Base-by-base conservation (phyloP, 1,284 basidiomycete genomes). In the Meripilus lineatus region DNA sequence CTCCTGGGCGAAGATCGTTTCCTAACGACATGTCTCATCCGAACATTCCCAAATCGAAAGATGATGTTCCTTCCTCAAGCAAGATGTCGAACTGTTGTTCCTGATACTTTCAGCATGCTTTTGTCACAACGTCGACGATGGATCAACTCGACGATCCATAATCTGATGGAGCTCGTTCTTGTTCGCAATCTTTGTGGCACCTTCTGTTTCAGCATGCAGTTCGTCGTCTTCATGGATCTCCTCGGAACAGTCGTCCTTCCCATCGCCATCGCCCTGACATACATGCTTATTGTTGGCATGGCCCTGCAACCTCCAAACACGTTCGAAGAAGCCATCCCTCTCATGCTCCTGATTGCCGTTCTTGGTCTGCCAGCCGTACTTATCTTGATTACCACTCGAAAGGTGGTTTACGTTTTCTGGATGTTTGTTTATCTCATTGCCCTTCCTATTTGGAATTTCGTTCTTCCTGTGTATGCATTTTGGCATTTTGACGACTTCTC, bases 401-500 rank as follows among this genome's bases (percentile, higher is more conserved):
- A 99, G 64, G 75, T 97, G 41, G 84, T 96, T 38, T 99, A 99
- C 69, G 84, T 97, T 46, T 84, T 90, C 53, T 99, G 96, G 96
- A 97, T 99, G 92, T 62, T 94, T 58, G 83, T 95, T 57, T 99
- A 99, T 68, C 76, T 99, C 14, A 51, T 87, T 42, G 93, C 96
- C 26, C 70, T 98, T 38, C 94, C 95, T 0, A 75, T 97, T 15
- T 98, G 93, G 94, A 98, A 97, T 66, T 89, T 97, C 55, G 72
- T 96, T 38, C 74, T 97, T 2, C 95, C 94, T 5, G 71, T 94
- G 4, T 97, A 97, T 67, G 89, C 94, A 21, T 98, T 98, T 66
- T 98, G 94, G 94, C 94, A 99, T 69, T 98, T 99, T 66, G 96
- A 99, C 58, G 96, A 99, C 67, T 96, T 97, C 65, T 94, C 92